Conservation (phyloP, 768 basidiomycete genomes). For the Paxillus rubicundulus region DNA sequence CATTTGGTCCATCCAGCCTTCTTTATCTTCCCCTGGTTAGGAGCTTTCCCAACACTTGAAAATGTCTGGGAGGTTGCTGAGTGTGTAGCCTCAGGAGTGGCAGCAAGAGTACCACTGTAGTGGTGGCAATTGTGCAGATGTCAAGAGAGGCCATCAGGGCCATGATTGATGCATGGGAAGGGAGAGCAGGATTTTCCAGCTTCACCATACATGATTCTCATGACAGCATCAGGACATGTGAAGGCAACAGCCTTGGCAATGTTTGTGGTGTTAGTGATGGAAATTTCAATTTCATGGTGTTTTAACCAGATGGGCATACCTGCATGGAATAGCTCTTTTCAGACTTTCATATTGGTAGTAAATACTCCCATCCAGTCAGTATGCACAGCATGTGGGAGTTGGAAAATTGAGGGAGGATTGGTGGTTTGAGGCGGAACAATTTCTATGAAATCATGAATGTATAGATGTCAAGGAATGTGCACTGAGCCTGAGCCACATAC, state of each 20-base stretch:
- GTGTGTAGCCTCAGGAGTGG: no score
- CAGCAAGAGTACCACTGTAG: no score
- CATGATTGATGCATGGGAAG: no score
- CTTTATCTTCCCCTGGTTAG: no score
- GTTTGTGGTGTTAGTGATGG: slow-evolving; percentile 1
- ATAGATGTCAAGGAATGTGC: slow-evolving; percentile 3
- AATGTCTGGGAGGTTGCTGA: no score
- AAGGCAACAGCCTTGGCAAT: neutral
- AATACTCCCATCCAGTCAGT: slow-evolving; percentile 14
- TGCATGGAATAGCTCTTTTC: slow-evolving; percentile 1
- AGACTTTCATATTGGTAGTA: neutral
- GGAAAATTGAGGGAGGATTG: neutral
- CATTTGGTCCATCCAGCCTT: no score
- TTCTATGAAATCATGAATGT: slow-evolving; percentile 6
- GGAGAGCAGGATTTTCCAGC: neutral
- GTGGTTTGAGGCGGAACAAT: neutral
- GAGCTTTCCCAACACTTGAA: no score
- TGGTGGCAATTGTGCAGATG: no score
- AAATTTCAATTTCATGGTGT: neutral
- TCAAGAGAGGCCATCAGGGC: no score
- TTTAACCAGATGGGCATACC: slow-evolving; percentile 12
- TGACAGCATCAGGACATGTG: slow-evolving; percentile 1
- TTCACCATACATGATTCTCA: neutral
- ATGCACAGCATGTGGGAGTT: neutral
- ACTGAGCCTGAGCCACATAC: slow-evolving; percentile 2